Conservation (phyloP, 2,329 filamentous ascomycete genomes). For the Fonsecaea pedrosoi region DNA sequence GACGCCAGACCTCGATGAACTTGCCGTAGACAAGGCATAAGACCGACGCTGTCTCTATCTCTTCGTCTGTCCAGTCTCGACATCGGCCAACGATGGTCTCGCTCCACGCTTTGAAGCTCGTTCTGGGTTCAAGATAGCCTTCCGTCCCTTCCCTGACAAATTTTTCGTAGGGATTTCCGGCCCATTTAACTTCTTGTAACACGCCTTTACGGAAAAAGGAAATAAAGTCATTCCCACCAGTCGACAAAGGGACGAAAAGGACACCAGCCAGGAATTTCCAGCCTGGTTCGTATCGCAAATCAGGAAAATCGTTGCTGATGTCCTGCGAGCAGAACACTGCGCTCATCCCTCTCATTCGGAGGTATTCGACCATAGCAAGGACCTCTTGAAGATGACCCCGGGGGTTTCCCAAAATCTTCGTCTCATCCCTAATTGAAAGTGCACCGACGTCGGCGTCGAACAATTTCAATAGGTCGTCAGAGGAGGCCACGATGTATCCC, state of each 20-base stretch:
- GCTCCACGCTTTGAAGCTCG: conserved; percentile 79
- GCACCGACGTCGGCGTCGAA: conserved; percentile 89
- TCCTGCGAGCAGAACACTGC: conserved; percentile 81
- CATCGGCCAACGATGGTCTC: conserved; percentile 83
- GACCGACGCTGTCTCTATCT: conserved; percentile 86
- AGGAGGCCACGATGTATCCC: conserved; percentile 88
- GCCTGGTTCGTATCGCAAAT: conserved; percentile 78
- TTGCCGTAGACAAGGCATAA: conserved; percentile 85
- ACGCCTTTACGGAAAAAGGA: conserved; percentile 86
- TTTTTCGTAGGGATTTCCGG: conserved; percentile 85
- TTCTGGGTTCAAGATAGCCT: conserved; percentile 76
- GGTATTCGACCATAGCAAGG: conserved; percentile 81
- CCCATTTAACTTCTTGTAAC: conserved; percentile 79
- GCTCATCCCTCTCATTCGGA: conserved; percentile 75
- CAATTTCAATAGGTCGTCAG: conserved; percentile 80
- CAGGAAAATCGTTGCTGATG: conserved; percentile 76
- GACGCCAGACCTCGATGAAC: conserved; percentile 92
- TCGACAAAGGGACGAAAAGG: conserved; percentile 79
- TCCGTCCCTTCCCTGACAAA: conserved; percentile 73
- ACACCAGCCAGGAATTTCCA: conserved; percentile 80
- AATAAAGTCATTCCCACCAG: conserved; percentile 81
- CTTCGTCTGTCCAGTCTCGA: conserved; percentile 86
- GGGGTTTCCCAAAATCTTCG: conserved; percentile 75
- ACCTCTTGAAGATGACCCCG: conserved; percentile 81
- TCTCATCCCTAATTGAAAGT: conserved; percentile 84